These are phyloP conservation scores for Protomyces arabidopsidicola DNA, from an alignment of 1,139 yeast species.

Conservation along the genomic window DNA sequence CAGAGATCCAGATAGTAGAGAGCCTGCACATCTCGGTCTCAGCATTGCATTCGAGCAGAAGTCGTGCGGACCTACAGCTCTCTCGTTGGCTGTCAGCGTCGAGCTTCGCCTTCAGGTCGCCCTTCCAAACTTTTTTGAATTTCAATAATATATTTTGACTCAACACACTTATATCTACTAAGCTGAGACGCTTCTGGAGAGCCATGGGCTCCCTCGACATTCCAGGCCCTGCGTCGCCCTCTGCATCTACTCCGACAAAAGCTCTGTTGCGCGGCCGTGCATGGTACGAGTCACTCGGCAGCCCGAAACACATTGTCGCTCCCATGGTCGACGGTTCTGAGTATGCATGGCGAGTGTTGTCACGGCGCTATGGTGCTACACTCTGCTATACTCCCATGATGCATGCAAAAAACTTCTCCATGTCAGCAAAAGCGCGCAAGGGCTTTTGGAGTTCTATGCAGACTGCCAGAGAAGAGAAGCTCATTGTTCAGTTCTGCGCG, in stretches of 20 bases:
- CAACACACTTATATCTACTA: not conserved
- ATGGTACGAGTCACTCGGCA: slow-evolving; percentile 62
- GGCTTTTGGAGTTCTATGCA: slow-evolving; percentile 74
- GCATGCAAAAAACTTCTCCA: slow-evolving; percentile 86
- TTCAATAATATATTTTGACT: not conserved
- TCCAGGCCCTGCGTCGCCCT: not conserved
- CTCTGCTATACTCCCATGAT: slow-evolving; percentile 95
- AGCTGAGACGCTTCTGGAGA: not conserved
- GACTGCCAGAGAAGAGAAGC: slow-evolving; percentile 77
- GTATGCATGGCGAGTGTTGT: slow-evolving; percentile 87
- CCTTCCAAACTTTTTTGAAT: not conserved
- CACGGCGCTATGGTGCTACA: slow-evolving; percentile 86
- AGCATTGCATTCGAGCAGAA: not conserved
- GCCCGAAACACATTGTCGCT: slow-evolving; percentile 82
- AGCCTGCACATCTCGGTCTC: not conserved
- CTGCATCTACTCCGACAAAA: not conserved
- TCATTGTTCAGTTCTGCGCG: slow-evolving; percentile 92
- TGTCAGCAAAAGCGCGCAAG: slow-evolving; percentile 69
- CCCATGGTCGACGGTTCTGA: slow-evolving; percentile 99
- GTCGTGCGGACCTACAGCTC: not conserved
- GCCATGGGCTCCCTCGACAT: not conserved
- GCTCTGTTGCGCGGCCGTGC: slow-evolving; percentile 55
- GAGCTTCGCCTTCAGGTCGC: not conserved
- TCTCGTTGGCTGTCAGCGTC: not conserved
- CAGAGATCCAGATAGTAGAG: not conserved